Evolutionary conservation across 371 early-diverging fungal species (phyloP).

Genomic region (Conidiobolus incongruus): DNA sequence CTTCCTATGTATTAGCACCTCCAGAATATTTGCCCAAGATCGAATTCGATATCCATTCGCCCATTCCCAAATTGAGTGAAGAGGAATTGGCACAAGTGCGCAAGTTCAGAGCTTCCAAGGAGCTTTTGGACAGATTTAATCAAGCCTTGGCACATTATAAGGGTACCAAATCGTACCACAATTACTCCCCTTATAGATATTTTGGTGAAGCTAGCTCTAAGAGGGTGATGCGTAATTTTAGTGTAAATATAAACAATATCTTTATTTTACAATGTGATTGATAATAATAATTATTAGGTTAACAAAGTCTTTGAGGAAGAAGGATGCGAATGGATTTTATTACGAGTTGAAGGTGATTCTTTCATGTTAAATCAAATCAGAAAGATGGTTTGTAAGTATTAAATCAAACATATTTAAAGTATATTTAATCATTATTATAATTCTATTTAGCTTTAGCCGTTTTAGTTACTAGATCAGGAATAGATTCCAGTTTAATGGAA

Average conservation of each 20-base stretch:
- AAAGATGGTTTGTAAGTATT: slow-evolving; percentile 96
- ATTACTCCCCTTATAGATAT: slow-evolving; percentile 74
- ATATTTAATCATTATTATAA: not conserved
- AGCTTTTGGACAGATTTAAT: slow-evolving; percentile 33
- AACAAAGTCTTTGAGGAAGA: slow-evolving; percentile 51
- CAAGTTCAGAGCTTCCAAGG: slow-evolving; percentile 31
- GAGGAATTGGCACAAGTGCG: slow-evolving; percentile 21
- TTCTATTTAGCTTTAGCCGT: not conserved
- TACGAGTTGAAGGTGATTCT: slow-evolving; percentile 90
- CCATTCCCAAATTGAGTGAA: slow-evolving; percentile 17
- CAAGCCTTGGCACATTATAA: slow-evolving; percentile 41
- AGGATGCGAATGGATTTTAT: slow-evolving; percentile 76
- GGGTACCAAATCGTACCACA: slow-evolving; percentile 92
- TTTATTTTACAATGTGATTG: no score
- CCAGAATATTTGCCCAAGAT: slow-evolving; percentile 3
- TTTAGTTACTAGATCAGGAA: slow-evolving; percentile 27
- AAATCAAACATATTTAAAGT: no score
- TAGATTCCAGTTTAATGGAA: slow-evolving; percentile 36
- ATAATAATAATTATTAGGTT: no score
- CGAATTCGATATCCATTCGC: slow-evolving; percentile 9
- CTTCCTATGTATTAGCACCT: slow-evolving; percentile 62
- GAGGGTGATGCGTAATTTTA: slow-evolving; percentile 58
- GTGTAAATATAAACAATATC: slow-evolving; percentile 20
- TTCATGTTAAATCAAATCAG: slow-evolving; percentile 99
- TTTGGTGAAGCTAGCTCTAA: slow-evolving; percentile 47